Base-by-base conservation (phyloP, 768 basidiomycete species). In the Suillus variegatus region DNA sequence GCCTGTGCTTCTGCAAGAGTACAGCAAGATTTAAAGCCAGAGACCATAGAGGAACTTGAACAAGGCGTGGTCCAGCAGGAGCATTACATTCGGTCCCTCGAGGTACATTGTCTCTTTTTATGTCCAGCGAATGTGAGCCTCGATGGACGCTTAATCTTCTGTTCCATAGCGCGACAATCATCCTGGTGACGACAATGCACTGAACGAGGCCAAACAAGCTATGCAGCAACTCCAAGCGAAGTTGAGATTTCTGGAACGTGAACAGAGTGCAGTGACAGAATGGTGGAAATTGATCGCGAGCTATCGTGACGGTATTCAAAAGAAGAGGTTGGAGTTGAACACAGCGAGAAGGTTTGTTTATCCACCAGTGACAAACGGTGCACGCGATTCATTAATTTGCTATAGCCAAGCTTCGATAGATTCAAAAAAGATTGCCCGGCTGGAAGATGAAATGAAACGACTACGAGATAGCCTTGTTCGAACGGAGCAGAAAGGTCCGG, bases 1-100 rank as follows among this genome's bases (percentile, higher is more conserved):
- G 64, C 64, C 2, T 65, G 64, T 40, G 64, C 64, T 18, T 65
- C 64, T 25, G 46, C 64, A 36, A 65, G 64, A 44, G 28, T 65
- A 22, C 49, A 47, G 35, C 64, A 65, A 44, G 64, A 65, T 40
- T 20, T 65, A 18, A 36, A 61, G 40, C 60, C 64, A 9, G 64
- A 65, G 51, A 28, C 25, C 49, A 52, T 61, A 51, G 64, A 65
- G 8, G 49, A 41, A 44, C 60, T 65, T 13, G 49, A 65, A 32
- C 60, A 61, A 52, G 18, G 40, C 28, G 18, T 36, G 25, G 55
- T 38, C 35, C 47, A 65, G 18, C 44, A 60, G 3, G 32, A 4
- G 22, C 18, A 60, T 61, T 60, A 60, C 43, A 65, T 65, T 43
- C 14, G 20, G 22, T 44, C 64, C 5, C 57, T 65, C 12, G 64